A percentile compares a stretch with the other conserved stretches of the same genome.
These are phyloP conservation scores for Eucalyptus sp. DNA, from an alignment of 345 rosid genomes.

Conservation along the genomic window DNA sequence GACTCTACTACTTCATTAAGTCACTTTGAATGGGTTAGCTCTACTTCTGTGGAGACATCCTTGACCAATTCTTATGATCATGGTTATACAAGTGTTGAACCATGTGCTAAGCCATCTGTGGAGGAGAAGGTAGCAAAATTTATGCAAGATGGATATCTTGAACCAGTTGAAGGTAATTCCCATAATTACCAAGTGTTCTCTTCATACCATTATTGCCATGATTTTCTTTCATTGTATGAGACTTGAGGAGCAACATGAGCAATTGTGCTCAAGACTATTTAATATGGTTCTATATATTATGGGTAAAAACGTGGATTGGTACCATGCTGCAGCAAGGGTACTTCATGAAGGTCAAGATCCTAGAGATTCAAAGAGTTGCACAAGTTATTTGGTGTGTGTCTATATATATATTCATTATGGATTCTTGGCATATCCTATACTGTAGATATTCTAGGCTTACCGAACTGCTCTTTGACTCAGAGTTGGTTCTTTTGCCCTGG, in stretches of 20 bases:
- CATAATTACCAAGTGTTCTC: background rate
- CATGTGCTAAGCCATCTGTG: conserved; percentile 21
- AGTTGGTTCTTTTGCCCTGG: background rate
- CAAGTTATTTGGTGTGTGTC: background rate
- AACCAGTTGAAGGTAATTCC: conserved; percentile 40
- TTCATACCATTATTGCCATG: background rate
- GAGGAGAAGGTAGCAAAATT: conserved; percentile 53
- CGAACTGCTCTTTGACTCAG: background rate
- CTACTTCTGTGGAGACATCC: background rate
- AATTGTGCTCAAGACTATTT: background rate
- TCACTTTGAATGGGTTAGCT: background rate
- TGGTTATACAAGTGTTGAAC: conserved; percentile 1
- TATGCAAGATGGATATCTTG: conserved; percentile 61
- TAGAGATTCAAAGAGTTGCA: background rate
- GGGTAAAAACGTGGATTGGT: background rate
- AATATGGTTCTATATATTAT: background rate
- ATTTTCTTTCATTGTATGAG: background rate
- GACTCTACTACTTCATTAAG: background rate
- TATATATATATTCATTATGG: background rate
- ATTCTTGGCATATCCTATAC: background rate
- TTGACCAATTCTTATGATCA: conserved; percentile 1
- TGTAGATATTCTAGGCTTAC: background rate
- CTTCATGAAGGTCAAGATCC: background rate
- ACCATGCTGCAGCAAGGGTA: background rate
- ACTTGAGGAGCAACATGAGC: background rate